Base-by-base conservation (phyloP, 805 yeast species). In the Ogataea naganishii region DNA sequence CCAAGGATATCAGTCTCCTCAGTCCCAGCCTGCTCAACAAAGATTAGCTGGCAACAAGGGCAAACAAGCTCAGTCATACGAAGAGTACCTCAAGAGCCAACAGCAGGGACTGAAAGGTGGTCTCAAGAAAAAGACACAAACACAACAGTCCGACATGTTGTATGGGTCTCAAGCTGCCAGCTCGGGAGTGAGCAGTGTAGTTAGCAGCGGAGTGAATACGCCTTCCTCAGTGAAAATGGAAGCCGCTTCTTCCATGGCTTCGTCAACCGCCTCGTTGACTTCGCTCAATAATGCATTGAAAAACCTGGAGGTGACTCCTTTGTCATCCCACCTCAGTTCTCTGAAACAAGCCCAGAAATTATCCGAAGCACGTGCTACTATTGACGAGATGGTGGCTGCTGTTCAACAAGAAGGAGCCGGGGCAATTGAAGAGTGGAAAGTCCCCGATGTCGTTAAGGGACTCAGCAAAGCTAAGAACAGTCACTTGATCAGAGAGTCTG, bases 391-490 rank as follows among this genome's bases (percentile, higher is more conserved):
- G 20, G 73, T 74, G 3, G 71, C 64, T 24, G 52, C 51, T 24
- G 57, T 84, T 26, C 45, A 46, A 8, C 57, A 56, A 12, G 53
- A 60, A 4, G 80, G 79, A 26, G 57, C 52, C 51, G 14, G 46
- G 46, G 39, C 66, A 8, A 68, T 88, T 18, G 58, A 60, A 27
- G 77, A 72, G 3, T 83, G 88, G 85, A 67, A 75, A 28, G 38
- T 92, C 13, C 47, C 54, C 10, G 85, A 78, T 13, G 69, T 80
- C 23, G 39, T 83, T 32, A 64, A 73, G 35, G 69, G 86, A 23
- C 63, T 89, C 33, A 50, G 73, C 28, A 85, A 82, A 51, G 69
- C 82, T 24, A 89, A 86, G 52, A 80, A 75, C 49, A 64, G 88
- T 3, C 60, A 83, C 6, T 51, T 82, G 27, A 69, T 80, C 24